Conservation (phyloP, 306 rosid species). For the Inga laurina region DNA sequence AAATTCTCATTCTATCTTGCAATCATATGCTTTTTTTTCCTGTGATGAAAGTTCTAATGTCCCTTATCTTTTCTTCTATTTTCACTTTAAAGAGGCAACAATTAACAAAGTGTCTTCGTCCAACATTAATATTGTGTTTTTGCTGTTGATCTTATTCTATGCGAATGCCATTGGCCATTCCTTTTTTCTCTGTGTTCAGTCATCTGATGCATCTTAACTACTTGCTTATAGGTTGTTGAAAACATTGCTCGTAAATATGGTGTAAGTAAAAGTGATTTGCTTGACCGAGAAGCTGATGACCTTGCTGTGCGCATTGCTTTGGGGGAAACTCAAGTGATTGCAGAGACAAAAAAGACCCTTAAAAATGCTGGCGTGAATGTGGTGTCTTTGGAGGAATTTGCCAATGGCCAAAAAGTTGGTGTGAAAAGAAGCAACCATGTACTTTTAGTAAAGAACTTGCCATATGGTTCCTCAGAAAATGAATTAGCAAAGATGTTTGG, state of each 20-base stretch:
- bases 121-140: neutral
- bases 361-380: constrained; percentile 84
- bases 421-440: constrained; percentile 89
- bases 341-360: constrained; percentile 80
- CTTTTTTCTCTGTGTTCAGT: constrained; percentile 13
- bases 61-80: neutral
- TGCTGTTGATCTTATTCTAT: constrained; percentile 19
- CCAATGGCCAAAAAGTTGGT: constrained; percentile 62
- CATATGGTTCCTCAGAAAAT: constrained; percentile 81
- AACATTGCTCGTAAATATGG: constrained; percentile 79
- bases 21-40: neutral
- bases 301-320: constrained; percentile 83
- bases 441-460: constrained; percentile 87
- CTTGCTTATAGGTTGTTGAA: constrained; percentile 67
- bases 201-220: constrained; percentile 8
- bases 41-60: neutral
- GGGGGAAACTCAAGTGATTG: constrained; percentile 91
- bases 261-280: constrained; percentile 78
- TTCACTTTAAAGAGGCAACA: neutral
- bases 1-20: neutral
- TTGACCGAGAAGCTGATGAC: constrained; percentile 83
- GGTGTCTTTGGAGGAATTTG: constrained; percentile 70
- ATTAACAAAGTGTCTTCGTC: neutral
- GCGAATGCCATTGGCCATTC: constrained; percentile 20
- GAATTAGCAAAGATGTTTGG: constrained; percentile 82